Base-by-base conservation (phyloP, 2,329 filamentous ascomycete genomes). In the Paecilomyces sp. region DNA sequence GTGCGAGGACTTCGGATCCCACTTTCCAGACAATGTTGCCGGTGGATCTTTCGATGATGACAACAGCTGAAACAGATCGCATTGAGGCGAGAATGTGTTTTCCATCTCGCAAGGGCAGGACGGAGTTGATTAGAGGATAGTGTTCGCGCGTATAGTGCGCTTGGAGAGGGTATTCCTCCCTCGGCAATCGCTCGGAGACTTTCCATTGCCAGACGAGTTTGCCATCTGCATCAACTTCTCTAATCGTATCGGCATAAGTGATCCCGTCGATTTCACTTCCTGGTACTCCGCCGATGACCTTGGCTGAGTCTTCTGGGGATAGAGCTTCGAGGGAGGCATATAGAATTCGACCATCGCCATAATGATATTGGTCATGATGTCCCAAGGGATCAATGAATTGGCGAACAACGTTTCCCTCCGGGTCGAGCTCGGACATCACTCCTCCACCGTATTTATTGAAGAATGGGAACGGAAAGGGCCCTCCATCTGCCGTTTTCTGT, bases 361-460 rank as follows among this genome's bases (percentile, higher is more conserved):
- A 71, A 54, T 80, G 77, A 56, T 79, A 72, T 58, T 80, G 77
- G 58, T 80, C 78, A 62, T 80, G 78, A 60, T 80, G 78, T 0
- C 72, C 78, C 12, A 75, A 66, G 0, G 75, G 73, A 63, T 80
- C 78, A 9, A 64, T 66, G 62, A 73, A 77, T 59, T 79, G 73
- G 30, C 71, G 70, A 0, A 80, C 58, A 2, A 78, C 66, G 2
- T 76, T 71, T 13, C 78, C 77, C 0, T 65, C 57, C 0, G 71
- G 66, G 56, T 74, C 70, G 12, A 80, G 63, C 64, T 80, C 68
- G 55, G 73, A 71, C 78, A 80, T 80, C 3, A 78, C 66, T 0
- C 78, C 78, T 8, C 77, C 78, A 11, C 77, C 67, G 60, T 80
- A 80, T 58, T 80, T 80, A 50, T 76, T 72, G 68, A 73, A 80